Conservation (phyloP, 768 basidiomycete species). For the Phaffia australis region DNA sequence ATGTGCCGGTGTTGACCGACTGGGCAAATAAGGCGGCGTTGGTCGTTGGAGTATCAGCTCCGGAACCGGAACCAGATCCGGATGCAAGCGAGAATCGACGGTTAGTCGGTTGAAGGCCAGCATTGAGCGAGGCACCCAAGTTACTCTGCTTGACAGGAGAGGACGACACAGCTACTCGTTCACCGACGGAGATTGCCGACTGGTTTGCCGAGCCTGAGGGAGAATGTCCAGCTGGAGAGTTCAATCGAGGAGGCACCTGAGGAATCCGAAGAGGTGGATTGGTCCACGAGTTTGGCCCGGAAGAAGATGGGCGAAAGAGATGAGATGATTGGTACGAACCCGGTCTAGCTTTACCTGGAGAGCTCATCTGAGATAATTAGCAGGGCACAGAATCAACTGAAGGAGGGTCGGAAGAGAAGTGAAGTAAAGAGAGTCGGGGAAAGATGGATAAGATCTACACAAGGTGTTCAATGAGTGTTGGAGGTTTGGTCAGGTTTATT, state of each 20-base stretch:
- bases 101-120: background rate
- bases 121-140: conserved; percentile 4
- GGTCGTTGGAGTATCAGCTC: background rate
- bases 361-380: no score
- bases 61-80: background rate
- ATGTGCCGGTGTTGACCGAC: background rate
- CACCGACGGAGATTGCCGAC: background rate
- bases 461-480: no score
- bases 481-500: no score
- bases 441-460: no score
- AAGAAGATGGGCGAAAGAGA: no score
- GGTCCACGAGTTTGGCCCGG: background rate
- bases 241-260: conserved; percentile 1
- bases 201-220: conserved; percentile 1
- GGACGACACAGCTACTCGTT: background rate
- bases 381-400: no score
- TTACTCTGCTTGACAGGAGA: background rate
- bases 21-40: no score
- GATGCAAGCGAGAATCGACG: background rate
- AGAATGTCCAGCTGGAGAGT: background rate
- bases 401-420: no score
- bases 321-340: no score
- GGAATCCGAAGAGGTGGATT: conserved; percentile 1
- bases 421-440: no score
- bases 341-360: no score